Conservation (phyloP, 805 yeast species). For the Lachancea lanzarotensis region DNA sequence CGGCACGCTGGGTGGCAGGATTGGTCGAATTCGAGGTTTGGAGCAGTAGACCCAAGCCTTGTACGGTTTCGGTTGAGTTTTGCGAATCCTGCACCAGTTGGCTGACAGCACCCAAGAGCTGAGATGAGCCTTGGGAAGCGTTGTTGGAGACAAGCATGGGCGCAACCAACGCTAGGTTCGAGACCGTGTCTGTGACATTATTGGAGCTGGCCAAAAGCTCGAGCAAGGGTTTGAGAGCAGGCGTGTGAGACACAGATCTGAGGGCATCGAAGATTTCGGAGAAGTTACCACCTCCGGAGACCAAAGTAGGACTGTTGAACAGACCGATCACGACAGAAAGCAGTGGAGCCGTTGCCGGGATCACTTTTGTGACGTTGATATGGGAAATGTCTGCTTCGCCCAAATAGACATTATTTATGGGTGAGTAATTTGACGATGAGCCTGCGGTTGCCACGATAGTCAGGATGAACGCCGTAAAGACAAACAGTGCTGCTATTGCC, state of each 20-base stretch:
- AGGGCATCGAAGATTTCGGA: constrained; percentile 22
- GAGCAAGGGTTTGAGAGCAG: constrained; percentile 27
- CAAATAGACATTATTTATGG: constrained; percentile 26
- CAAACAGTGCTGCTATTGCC: constrained; percentile 17
- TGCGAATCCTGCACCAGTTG: constrained; percentile 15
- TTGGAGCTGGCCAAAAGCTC: constrained; percentile 22
- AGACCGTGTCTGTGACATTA: constrained; percentile 21
- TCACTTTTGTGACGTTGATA: constrained; percentile 30
- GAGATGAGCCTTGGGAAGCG: constrained; percentile 7
- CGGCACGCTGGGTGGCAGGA: constrained; percentile 13
- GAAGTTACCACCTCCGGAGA: constrained; percentile 7
- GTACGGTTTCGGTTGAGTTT: constrained; percentile 17
- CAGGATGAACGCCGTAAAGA: constrained; percentile 24
- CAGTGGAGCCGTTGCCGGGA: constrained; percentile 28
- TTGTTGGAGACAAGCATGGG: constrained; percentile 23
- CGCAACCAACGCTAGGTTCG: constrained; percentile 21
- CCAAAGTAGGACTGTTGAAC: constrained; percentile 16
- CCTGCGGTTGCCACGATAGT: constrained; percentile 30
- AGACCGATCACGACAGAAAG: constrained; percentile 25
- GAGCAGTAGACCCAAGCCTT: constrained; percentile 18
- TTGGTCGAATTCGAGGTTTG: constrained; percentile 8
- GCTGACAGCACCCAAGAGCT: constrained; percentile 11
- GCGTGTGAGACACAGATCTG: constrained; percentile 21
- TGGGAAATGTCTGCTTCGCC: constrained; percentile 30
- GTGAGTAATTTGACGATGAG: constrained; percentile 26